Conservation (phyloP, 495 filamentous ascomycete species). For the Podospora australis region DNA sequence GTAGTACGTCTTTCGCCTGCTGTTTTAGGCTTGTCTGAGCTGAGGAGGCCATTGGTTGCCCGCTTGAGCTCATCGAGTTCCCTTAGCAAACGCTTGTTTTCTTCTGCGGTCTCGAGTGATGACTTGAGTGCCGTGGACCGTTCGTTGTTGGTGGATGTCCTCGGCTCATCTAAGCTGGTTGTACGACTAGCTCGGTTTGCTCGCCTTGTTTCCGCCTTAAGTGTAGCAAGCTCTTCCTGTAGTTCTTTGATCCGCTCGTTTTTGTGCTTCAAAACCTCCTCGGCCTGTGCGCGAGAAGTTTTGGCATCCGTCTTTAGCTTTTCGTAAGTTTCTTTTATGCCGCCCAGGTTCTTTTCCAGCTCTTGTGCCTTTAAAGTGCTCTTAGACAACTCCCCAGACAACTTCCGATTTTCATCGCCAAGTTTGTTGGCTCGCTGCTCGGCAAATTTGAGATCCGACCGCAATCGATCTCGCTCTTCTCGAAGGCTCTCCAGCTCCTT, state of each 20-base stretch:
- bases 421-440: constrained; percentile 39
- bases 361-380: constrained; percentile 34
- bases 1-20: constrained; percentile 3
- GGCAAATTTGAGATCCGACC: constrained; percentile 38
- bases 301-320: constrained; percentile 57
- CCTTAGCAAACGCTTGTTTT: constrained; percentile 12
- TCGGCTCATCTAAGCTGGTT: constrained; percentile 20
- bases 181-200: constrained; percentile 7
- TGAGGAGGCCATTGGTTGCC: constrained; percentile 8
- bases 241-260: constrained; percentile 54
- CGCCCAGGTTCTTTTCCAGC: constrained; percentile 37
- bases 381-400: constrained; percentile 34
- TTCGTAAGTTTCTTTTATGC: constrained; percentile 41
- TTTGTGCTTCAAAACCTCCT: constrained; percentile 55
- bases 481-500: constrained; percentile 43
- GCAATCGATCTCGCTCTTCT: constrained; percentile 42
- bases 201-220: constrained; percentile 20
- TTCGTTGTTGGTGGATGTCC: constrained; percentile 11
- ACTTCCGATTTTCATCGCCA: constrained; percentile 40
- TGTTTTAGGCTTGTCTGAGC: constrained; percentile 1
- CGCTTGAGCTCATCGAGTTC: constrained; percentile 8
- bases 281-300: constrained; percentile 43
- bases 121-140: constrained; percentile 14
- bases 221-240: constrained; percentile 22
- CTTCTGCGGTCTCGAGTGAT: constrained; percentile 17